Base-by-base conservation (phyloP, 331 rosid genomes). In the Quercus phellos region DNA sequence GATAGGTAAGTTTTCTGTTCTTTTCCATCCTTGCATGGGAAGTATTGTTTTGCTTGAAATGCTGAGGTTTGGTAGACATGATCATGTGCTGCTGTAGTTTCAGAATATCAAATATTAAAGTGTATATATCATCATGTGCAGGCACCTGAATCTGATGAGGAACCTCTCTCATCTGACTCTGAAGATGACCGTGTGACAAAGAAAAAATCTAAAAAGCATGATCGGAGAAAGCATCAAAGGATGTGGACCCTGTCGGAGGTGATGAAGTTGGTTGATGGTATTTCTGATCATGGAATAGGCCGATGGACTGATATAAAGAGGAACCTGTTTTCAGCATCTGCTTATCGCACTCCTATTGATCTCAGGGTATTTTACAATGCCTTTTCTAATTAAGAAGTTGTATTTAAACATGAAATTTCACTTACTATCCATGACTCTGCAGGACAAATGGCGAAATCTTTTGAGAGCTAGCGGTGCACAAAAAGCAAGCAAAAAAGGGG, bases 381-480 rank as follows among this genome's bases (percentile, higher is more conserved):
- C 81, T 76, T 75, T 56, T 63, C 55, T 66, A n/a, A 46, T 79
- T 68, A 19, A 76, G 21, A 51, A 58, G 30, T 32, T 29, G 54
- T 66, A 38, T 72, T 79, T 77, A 70, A 70, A 66, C 58, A 63
- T 38, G 64, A 51, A 66, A 55, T 55, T 72, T 59, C 51, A 16
- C 22, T 76, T 78, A 66, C 75, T 77, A 16, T 53, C 68, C 58
- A 69, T 74, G 67, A 30, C 71, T 75, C 53, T 79, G 78, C 96
- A 95, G 99, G 99, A 95, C 85, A 95, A 95, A 86, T 95, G 99
- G 98, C 88, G 99, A 69, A 95, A 95, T 88, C 98, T 95, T 74
- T 67, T 93, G 59, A 77, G 89, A 77, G 88, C 91, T 51, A 82
- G 98, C 82, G 82, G 88, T 72, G 84, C 74, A 19, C 88, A 78